A percentile compares a stretch with the other conserved stretches of the same genome.
These are phyloP conservation scores for Rhizopogon sp. DNA, from an alignment of 768 basidiomycete species.

Conservation along the genomic window DNA sequence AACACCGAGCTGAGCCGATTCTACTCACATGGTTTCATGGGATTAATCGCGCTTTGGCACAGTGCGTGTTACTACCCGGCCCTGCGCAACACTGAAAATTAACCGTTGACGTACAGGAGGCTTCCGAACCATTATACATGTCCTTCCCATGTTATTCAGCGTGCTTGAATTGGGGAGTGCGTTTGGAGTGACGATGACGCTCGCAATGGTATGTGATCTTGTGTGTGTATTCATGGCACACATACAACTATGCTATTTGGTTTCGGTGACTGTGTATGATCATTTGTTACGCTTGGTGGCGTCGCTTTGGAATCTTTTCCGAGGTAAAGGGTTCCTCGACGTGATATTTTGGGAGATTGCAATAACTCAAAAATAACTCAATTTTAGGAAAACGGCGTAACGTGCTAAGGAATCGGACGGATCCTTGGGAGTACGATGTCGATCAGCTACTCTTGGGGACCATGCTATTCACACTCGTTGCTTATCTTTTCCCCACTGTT, in stretches of 20 bases:
- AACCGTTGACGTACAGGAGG: not conserved
- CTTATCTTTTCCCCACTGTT: constrained; percentile 82
- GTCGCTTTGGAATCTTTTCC: constrained; percentile 85
- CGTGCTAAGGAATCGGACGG: constrained; percentile 79
- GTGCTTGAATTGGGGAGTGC: constrained; percentile 31
- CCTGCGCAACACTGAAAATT: not conserved
- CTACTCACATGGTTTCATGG: constrained; percentile 68
- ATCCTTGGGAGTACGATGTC: constrained; percentile 86
- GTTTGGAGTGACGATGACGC: constrained; percentile 57
- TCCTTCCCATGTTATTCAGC: constrained; percentile 26
- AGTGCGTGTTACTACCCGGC: constrained; percentile 41
- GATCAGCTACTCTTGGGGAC: constrained; percentile 96
- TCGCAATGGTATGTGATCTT: constrained; percentile 64
- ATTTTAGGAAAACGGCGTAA: constrained; percentile 84
- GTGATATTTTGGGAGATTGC: not conserved
- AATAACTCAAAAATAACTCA: not conserved
- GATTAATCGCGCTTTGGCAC: constrained; percentile 64
- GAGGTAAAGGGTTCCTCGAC: constrained; percentile 48
- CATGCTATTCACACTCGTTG: constrained; percentile 75
- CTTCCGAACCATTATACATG: constrained; percentile 21
- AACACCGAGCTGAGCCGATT: constrained; percentile 91
- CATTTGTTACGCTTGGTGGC: constrained; percentile 52
- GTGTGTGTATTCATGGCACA: constrained; percentile 67
- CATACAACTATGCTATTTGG: constrained; percentile 61
- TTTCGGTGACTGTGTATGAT: constrained; percentile 57